Base-by-base conservation (phyloP, 441 rosid species). In the Erodium chrysanthum region DNA sequence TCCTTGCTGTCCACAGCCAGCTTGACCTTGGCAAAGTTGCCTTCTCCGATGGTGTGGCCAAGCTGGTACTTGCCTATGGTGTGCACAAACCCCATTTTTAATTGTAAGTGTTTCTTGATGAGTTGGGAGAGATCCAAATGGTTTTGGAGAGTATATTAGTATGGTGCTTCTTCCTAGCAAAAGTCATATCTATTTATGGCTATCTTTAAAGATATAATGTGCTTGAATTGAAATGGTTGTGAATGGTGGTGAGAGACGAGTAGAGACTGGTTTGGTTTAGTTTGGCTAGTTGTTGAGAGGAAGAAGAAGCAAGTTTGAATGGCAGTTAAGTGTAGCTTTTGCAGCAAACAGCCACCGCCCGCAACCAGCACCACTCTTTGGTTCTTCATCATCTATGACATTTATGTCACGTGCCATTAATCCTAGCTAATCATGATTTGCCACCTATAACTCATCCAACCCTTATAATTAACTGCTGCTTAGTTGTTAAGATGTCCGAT, bases 1-100 rank as follows among this genome's bases (percentile, higher is more conserved):
- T 75, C 85, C 64, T 83, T 79, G 72, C 82, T 82, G 74, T 92
- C 88, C 23, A 85, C 77, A 8, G 85, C 96, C 9, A 88, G 85
- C 83, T 92, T 92, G 17, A 92, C 98, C 83, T 92, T 92, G 9
- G 98, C 97, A 65, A 92, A 92, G 64, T 80, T 86, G 66, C 97
- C 98, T 73, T 88, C 97, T 40, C 97, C 98, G 25, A 90, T 86
- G 4, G 86, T 86, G 70, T 91, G 76, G 11, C 90, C 79, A 15
- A 90, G 80, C 71, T 80, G 82, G 68, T 90, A 90, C 80, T 84
- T 90, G 0, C 96, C 98, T 10, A 92, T 79, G 59, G 80, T 82
- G 75, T 75, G 75, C 61, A 76, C 75, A 48, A 33, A 74, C 15
- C 84, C 88, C 93, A 86, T 88, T 61, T 2, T 29, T 29, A n/a